Conservation (phyloP, 2,329 filamentous ascomycete genomes). For the Plenodomus tracheiphilus region DNA sequence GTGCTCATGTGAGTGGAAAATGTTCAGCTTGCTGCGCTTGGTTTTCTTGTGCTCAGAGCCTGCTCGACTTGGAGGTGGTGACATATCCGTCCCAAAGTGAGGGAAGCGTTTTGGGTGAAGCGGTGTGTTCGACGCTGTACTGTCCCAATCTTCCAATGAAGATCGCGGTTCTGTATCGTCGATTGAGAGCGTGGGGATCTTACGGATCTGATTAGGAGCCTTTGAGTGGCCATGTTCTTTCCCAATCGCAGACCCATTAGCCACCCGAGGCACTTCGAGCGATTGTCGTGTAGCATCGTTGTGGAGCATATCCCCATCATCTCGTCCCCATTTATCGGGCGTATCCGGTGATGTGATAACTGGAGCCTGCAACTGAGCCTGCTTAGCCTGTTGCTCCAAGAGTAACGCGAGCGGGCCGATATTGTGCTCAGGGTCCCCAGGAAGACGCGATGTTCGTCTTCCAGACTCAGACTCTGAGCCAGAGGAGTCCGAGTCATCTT, state of each 20-base stretch:
- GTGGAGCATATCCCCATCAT: conserved; percentile 17
- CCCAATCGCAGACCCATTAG: conserved; percentile 22
- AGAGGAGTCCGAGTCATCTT: conserved; percentile 37
- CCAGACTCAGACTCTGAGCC: conserved; percentile 55
- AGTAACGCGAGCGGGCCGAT: conserved; percentile 53
- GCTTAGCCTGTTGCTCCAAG: conserved; percentile 49
- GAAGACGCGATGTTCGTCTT: conserved; percentile 54
- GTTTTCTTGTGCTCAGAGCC: conserved; percentile 38
- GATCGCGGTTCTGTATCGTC: conserved; percentile 41
- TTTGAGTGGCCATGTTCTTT: conserved; percentile 25
- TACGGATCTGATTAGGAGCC: conserved; percentile 22
- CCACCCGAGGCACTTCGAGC: conserved; percentile 23
- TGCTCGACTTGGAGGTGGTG: conserved; percentile 41
- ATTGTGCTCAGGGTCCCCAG: conserved; percentile 48
- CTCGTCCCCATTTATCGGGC: conserved; percentile 44
- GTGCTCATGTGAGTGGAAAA: conserved; percentile 46
- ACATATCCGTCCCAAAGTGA: conserved; percentile 40
- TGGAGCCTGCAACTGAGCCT: conserved; percentile 41
- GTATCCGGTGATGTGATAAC: conserved; percentile 49
- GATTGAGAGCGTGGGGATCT: conserved; percentile 17
- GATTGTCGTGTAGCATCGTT: conserved; percentile 24
- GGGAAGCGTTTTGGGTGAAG: conserved; percentile 34
- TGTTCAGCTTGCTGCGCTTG: conserved; percentile 44
- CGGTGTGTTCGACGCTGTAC: conserved; percentile 45
- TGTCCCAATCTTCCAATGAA: conserved; percentile 45